Evolutionary conservation across 352 stramenopile genomes (phyloP), one percentile per base, ranked within the genome.

Genomic region (Pythium insidiosum): DNA sequence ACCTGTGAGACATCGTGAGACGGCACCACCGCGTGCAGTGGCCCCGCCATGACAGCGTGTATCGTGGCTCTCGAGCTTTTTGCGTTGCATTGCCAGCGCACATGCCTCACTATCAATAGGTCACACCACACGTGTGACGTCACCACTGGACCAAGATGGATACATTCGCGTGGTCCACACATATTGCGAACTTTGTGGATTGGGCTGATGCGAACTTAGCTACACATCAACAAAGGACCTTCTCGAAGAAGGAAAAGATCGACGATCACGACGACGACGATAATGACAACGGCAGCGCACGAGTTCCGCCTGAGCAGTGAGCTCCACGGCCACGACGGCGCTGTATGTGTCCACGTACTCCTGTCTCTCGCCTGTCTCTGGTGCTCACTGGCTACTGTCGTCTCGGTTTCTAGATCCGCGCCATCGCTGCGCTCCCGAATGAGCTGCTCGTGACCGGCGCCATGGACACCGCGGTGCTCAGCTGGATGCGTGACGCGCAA

Each of bases 301-400:
- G 40, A 37, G 12, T 69, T 52, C 48, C 56, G 24, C 39, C 44
- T 66, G 22, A 51, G 47, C 52, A 64, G 58, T 43, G 72, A 85
- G 61, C 68, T 91, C 38, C 61, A 72, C 38, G 73, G 73, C 45
- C 78, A 91, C 59, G 73, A 87, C 13, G 75, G 78, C 57, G 78
- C 75, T n/a, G 78, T 89, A 61, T 38, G 68, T 77, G n/a, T 15
- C 15, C 25, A 9, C 6, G 43, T 43, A 10, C 52, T 36, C 26
- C 13, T 12, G 7, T 21, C n/a, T 51, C 20, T 56, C 42, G 22
- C 23, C 31, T 28, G 16, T 37, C 37, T 31, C 61, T n/a, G n/a
- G 12, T 48, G 20, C 3, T 25, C 21, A 41, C 30, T 48, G 5
- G 43, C 33, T 55, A 13, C 12, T 33, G 38, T 16, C 21, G 4